A percentile compares a stretch with the other conserved stretches of the same genome.
phyloP scores from a whole-genome alignment of 257 asterid genomes.

The Perilla frutescens region DNA sequence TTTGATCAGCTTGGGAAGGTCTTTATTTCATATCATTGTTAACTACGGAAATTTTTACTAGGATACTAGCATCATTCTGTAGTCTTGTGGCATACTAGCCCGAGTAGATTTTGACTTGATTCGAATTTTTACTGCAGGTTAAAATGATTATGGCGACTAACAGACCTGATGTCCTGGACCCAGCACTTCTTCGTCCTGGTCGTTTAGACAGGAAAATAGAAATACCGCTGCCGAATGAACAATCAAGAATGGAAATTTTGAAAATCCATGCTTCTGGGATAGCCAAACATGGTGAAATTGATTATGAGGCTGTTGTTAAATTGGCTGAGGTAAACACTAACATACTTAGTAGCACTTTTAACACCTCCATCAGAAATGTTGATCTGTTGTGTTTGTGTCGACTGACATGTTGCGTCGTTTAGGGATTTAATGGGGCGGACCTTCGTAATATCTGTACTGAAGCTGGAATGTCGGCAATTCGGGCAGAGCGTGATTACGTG shows the following conservation, averaged over 20 bases:
- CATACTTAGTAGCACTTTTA: constrained; percentile 5
- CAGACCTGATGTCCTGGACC: constrained; percentile 94
- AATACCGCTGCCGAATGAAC: constrained; percentile 92
- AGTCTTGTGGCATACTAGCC: neutral
- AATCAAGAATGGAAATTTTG: constrained; percentile 89
- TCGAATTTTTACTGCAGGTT: constrained; percentile 55
- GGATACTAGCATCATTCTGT: constrained; percentile 10
- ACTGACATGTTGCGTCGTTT: constrained; percentile 23
- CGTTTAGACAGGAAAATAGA: constrained; percentile 93
- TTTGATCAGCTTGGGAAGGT: constrained; percentile 97
- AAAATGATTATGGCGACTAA: constrained; percentile 97
- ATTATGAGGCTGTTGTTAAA: constrained; percentile 89
- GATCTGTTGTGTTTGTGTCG: neutral
- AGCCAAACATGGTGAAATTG: constrained; percentile 96
- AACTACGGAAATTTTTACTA: neutral
- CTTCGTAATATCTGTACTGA: constrained; percentile 90
- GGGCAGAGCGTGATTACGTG: constrained; percentile 92
- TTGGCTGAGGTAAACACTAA: constrained; percentile 72
- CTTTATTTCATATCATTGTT: constrained; percentile 5
- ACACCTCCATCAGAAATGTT: neutral
- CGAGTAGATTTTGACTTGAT: constrained; percentile 24
- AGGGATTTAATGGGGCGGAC: constrained; percentile 97
- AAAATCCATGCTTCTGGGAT: constrained; percentile 92
- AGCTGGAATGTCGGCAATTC: constrained; percentile 94
- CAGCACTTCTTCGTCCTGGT: constrained; percentile 96